Evolutionary conservation across 2,329 filamentous ascomycete genomes (phyloP).

Genomic region (Ustilaginoidea virens): DNA sequence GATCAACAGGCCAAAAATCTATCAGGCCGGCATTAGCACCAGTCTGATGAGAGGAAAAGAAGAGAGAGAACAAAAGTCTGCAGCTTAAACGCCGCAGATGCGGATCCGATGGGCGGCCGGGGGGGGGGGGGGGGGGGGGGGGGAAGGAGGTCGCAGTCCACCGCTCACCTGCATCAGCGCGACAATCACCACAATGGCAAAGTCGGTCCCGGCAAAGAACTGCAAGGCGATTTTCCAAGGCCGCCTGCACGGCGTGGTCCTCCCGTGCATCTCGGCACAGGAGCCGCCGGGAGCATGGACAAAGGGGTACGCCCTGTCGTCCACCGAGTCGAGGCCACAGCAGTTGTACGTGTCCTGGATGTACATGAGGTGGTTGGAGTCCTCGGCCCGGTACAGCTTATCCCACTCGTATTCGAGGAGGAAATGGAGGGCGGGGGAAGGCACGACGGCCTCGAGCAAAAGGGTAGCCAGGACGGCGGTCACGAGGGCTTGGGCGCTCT

Average conservation of each 20-base stretch:
- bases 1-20: conserved; percentile 18
- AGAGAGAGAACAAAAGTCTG: neutral
- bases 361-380: conserved; percentile 31
- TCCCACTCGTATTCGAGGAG: conserved; percentile 41
- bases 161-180: conserved; percentile 38
- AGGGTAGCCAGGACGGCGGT: conserved; percentile 29
- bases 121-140: too few species aligned
- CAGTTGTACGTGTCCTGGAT: conserved; percentile 54
- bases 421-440: conserved; percentile 27
- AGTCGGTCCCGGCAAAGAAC: conserved; percentile 35
- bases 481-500: conserved; percentile 26
- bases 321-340: conserved; percentile 44
- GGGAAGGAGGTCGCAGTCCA: neutral
- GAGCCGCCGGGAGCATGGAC: conserved; percentile 7
- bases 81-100: too few species aligned
- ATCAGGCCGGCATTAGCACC: too few species aligned
- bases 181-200: conserved; percentile 36
- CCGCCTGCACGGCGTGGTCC: conserved; percentile 30
- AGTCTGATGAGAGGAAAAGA: too few species aligned
- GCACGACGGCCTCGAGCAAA: conserved; percentile 18
- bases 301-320: conserved; percentile 51
- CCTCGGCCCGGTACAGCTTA: conserved; percentile 32
- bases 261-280: conserved; percentile 31
- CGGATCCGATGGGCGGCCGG: too few species aligned
- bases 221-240: conserved; percentile 42